A percentile compares a stretch with the other conserved stretches of the same genome.
Evolutionary conservation across 495 filamentous ascomycete species (phyloP).

Genomic region (Aspergillus indologenus): DNA sequence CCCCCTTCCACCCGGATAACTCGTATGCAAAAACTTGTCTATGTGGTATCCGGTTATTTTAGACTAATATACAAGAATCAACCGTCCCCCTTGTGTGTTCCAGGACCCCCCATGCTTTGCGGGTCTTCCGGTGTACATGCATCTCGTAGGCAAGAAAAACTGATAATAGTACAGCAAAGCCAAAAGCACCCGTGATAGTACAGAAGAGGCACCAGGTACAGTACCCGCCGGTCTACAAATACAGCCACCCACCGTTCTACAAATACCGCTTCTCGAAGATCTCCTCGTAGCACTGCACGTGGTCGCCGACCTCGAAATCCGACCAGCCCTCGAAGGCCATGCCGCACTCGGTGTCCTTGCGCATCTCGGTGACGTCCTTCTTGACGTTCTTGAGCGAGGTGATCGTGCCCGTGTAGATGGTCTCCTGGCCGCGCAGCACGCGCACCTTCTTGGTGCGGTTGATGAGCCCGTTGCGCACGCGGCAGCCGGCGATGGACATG

Average conservation of each 20-base stretch:
- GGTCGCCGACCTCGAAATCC: slow-evolving; percentile 75
- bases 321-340: slow-evolving; percentile 79
- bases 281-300: slow-evolving; percentile 83
- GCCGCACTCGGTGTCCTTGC: slow-evolving; percentile 89
- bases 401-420: slow-evolving; percentile 77
- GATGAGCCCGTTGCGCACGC: slow-evolving; percentile 78
- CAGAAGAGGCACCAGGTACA: neutral
- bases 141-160: too few species aligned
- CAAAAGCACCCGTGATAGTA: neutral
- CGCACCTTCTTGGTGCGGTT: slow-evolving; percentile 59
- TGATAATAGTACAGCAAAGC: too few species aligned
- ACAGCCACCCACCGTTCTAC: slow-evolving; percentile 20
- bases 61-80: too few species aligned
- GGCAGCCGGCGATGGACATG: slow-evolving; percentile 79
- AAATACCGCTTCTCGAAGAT: slow-evolving; percentile 63
- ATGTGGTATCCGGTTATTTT: too few species aligned
- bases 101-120: too few species aligned
- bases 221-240: neutral
- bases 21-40: too few species aligned
- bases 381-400: slow-evolving; percentile 85
- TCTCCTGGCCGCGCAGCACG: slow-evolving; percentile 65
- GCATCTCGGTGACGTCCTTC: slow-evolving; percentile 84
- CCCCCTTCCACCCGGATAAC: neutral
- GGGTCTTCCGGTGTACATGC: neutral
- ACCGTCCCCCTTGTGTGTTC: too few species aligned